Evolutionary conservation across 2,329 filamentous ascomycete genomes (phyloP), one percentile per base, ranked within the genome.

Genomic region (Calonectria pseudoturangicola): DNA sequence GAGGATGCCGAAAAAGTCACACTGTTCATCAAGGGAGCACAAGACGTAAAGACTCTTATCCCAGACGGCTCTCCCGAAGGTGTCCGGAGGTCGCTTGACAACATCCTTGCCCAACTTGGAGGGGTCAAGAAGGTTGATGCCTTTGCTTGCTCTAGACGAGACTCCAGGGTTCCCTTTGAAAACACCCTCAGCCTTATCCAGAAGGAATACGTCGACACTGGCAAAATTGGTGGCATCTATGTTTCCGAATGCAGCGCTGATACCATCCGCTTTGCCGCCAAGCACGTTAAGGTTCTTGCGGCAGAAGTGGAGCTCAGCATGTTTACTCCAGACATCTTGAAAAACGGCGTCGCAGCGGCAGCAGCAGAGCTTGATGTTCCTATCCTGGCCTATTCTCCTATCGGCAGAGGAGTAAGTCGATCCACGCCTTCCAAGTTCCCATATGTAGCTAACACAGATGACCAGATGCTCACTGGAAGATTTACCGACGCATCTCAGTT

Each of bases 321-420:
- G 71, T 89, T 86, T 78, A 78, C 82, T 10, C 85, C 86, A 0
- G 88, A 90, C 15, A 84, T 87, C 25, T 81, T 89, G 33, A 82
- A 81, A 33, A 90, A 90, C 75, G 89, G 89, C 2, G 83, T 91
- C 43, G 86, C 87, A 3, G 85, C 85, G 2, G 87, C 90, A 0
- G 93, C 91, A 78, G 87, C 86, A 0, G 88, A 96, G 81, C 83
- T 93, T 54, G 85, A 87, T 50, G 95, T 96, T 72, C 92, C 93
- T 0, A 85, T 96, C 56, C 84, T 95, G 45, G 93, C 92, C 0
- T 96, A 95, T 83, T 92, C 92, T 54, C 94, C 94, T 0, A 86
- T 95, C 0, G 92, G 93, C 3, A 86, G 89, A 28, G 88, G 88
- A 1, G 85, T 86, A 81, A 77, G 84, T 81, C 21, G 48, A 63